A percentile compares a stretch with the other conserved stretches of the same genome.
Conservation (phyloP, 768 basidiomycete species). For the Lyophyllum semitale region DNA sequence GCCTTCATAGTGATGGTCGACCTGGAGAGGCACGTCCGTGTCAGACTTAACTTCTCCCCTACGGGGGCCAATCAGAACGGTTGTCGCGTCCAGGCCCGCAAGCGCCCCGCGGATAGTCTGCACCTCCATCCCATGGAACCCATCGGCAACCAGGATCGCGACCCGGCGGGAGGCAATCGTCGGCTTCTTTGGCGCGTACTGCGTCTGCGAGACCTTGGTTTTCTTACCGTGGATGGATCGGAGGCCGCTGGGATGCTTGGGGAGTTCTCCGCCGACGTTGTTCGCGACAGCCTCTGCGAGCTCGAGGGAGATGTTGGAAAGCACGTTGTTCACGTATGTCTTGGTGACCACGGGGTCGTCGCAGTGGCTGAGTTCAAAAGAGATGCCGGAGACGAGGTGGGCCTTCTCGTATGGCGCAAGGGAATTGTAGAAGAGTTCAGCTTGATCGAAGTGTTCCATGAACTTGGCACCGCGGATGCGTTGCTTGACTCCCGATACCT, state of each 20-base stretch:
- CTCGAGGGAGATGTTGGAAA: conserved; percentile 74
- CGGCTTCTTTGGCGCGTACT: conserved; percentile 54
- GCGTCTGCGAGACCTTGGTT: conserved; percentile 59
- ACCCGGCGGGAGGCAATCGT: conserved; percentile 70
- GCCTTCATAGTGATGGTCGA: conserved; percentile 75
- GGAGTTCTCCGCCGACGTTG: conserved; percentile 62
- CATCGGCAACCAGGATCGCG: conserved; percentile 75
- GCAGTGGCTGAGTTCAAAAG: conserved; percentile 85
- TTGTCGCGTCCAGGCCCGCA: conserved; percentile 52
- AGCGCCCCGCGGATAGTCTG: conserved; percentile 57
- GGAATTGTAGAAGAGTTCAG: conserved; percentile 84
- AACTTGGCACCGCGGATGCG: conserved; percentile 74
- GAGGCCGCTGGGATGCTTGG: conserved; percentile 41
- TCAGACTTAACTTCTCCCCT: conserved; percentile 53
- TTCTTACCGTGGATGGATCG: conserved; percentile 60
- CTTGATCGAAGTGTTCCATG: conserved; percentile 76
- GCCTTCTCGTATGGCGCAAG: conserved; percentile 64
- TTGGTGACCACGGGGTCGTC: conserved; percentile 74
- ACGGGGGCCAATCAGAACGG: conserved; percentile 67
- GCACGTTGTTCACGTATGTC: conserved; percentile 57
- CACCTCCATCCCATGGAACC: conserved; percentile 66
- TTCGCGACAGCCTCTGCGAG: conserved; percentile 70
- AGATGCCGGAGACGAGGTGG: conserved; percentile 71
- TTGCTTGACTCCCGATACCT: conserved; percentile 54
- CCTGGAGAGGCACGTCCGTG: conserved; percentile 36